Evolutionary conservation across 2,329 filamentous ascomycete species (phyloP).

Genomic region (Zopfia rhizophila): DNA sequence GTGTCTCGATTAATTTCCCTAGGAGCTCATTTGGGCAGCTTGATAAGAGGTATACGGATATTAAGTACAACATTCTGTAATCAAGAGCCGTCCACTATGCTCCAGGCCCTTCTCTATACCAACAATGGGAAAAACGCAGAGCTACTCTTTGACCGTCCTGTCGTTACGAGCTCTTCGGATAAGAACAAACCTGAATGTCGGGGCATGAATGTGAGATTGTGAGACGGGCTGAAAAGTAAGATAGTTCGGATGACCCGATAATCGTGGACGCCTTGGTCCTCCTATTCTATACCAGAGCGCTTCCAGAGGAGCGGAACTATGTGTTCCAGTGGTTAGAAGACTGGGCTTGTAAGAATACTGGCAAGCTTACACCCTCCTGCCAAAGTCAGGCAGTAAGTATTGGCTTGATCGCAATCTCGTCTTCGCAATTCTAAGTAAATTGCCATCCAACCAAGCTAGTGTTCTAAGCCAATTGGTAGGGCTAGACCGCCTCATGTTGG

Average conservation of each 20-base stretch:
- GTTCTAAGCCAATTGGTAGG: constrained; percentile 39
- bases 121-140: constrained; percentile 42
- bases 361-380: constrained; percentile 37
- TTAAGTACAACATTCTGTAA: constrained; percentile 41
- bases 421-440: constrained; percentile 45
- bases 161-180: constrained; percentile 37
- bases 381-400: too few relatives aligned
- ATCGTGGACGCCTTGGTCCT: constrained; percentile 34
- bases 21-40: constrained; percentile 36
- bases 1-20: constrained; percentile 44
- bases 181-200: constrained; percentile 43
- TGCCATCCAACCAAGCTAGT: constrained; percentile 5
- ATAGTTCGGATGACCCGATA: constrained; percentile 24
- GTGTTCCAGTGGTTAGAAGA: constrained; percentile 43
- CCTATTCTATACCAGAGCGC: constrained; percentile 43
- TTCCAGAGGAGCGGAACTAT: constrained; percentile 39
- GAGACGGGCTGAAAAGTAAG: constrained; percentile 34
- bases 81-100: constrained; percentile 23
- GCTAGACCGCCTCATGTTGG: too few relatives aligned
- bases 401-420: too few relatives aligned
- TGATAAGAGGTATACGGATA: constrained; percentile 38
- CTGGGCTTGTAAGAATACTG: constrained; percentile 32
- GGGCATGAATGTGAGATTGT: constrained; percentile 40
- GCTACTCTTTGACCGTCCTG: constrained; percentile 38
- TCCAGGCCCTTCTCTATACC: constrained; percentile 47